Conservation (phyloP, 2,329 filamentous ascomycete genomes). For the Dactylonectria estremocensis region DNA sequence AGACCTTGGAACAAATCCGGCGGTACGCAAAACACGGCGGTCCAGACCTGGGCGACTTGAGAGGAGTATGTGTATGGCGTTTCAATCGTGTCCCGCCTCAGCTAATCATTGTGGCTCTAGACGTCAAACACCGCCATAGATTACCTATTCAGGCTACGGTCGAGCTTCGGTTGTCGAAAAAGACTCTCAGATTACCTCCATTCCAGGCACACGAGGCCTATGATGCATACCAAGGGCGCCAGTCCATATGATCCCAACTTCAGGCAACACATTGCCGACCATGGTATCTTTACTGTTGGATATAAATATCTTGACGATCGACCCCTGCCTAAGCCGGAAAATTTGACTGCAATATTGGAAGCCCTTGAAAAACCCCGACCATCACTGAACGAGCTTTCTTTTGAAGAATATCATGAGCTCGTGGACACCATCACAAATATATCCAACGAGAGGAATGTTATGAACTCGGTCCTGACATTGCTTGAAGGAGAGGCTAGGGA, state of each 20-base stretch:
- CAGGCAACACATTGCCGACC: constrained; percentile 40
- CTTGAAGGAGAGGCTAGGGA: constrained; percentile 48
- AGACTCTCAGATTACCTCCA: not conserved
- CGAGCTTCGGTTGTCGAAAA: no score
- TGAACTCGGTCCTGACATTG: constrained; percentile 50
- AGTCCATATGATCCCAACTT: constrained; percentile 41
- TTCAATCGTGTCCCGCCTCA: not conserved
- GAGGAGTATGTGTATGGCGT: not conserved
- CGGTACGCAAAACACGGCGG: not conserved
- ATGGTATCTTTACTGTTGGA: constrained; percentile 31
- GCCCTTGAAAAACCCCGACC: constrained; percentile 27
- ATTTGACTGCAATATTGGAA: constrained; percentile 39
- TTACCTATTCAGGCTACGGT: not conserved
- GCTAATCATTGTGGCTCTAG: not conserved
- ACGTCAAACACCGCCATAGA: not conserved
- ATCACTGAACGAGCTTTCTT: constrained; percentile 55
- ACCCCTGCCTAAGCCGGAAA: constrained; percentile 34
- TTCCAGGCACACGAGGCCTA: no score
- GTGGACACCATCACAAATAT: constrained; percentile 40
- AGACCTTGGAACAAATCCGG: not conserved
- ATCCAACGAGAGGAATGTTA: constrained; percentile 54
- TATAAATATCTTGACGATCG: constrained; percentile 39
- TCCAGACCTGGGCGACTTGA: not conserved
- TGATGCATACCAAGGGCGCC: not conserved
- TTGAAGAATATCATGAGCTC: constrained; percentile 52